These are phyloP conservation scores for Backusella liffmaniae DNA, from an alignment of 192 early-diverging fungal species.

Conservation along the genomic window DNA sequence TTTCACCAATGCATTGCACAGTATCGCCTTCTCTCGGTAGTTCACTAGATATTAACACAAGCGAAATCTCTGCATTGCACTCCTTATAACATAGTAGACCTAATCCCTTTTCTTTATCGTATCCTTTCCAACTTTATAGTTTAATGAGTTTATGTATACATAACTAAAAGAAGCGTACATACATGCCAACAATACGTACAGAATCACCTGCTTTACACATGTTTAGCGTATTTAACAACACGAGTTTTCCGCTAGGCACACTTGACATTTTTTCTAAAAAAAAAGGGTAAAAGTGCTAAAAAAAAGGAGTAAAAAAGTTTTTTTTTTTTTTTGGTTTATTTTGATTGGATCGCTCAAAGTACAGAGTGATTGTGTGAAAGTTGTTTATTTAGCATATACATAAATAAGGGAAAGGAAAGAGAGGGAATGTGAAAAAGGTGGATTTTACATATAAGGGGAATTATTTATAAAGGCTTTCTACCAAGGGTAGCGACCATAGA, in stretches of 20 bases:
- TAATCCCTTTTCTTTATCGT: background rate
- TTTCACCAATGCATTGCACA: conserved; percentile 13
- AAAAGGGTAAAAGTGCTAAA: background rate
- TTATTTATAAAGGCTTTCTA: background rate
- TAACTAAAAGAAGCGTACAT: background rate
- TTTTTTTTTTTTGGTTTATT: background rate
- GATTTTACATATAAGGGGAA: background rate
- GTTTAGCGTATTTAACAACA: background rate
- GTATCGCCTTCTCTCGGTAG: background rate
- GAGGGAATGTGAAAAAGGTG: background rate
- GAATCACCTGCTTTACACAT: background rate
- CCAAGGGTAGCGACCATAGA: background rate
- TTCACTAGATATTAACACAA: background rate
- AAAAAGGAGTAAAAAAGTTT: too few relatives aligned
- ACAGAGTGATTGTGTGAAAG: background rate
- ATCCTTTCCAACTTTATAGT: background rate
- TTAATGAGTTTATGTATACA: background rate
- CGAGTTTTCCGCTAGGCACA: background rate
- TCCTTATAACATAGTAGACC: background rate
- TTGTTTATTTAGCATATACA: background rate
- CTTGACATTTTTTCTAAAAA: background rate
- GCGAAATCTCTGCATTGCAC: background rate
- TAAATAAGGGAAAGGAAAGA: background rate
- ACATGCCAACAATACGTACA: conserved; percentile 2
- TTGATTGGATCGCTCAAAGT: background rate